These are phyloP conservation scores for Microbotryum silenes-acaulis DNA, from an alignment of 1,284 basidiomycete species.

Conservation along the genomic window DNA sequence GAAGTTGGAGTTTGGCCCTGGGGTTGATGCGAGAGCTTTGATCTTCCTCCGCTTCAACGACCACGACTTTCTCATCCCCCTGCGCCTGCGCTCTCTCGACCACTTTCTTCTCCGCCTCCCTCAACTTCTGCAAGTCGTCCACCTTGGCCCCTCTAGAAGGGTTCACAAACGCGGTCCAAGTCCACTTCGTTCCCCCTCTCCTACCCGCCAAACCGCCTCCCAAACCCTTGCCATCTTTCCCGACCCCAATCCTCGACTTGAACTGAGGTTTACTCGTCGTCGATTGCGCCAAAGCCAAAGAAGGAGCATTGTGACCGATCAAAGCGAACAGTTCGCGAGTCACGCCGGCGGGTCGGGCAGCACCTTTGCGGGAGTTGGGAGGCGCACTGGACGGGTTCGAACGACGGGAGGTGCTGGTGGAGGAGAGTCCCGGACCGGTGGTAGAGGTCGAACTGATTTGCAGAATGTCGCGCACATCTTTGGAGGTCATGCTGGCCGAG, in stretches of 20 bases:
- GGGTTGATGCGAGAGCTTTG: no score
- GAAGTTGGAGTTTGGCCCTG: constrained; percentile 19
- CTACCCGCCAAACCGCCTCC: neutral
- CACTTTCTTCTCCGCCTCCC: no score
- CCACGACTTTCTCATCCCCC: constrained; percentile 35
- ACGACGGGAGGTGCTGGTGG: constrained; percentile 2
- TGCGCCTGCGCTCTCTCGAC: constrained; percentile 46
- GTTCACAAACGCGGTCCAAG: constrained; percentile 21
- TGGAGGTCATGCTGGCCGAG: constrained; percentile 3
- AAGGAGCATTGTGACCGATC: constrained; percentile 66
- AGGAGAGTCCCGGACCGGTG: neutral
- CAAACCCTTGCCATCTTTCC: no score
- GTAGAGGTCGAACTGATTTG: constrained; percentile 15
- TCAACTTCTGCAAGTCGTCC: no score
- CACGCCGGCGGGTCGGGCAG: constrained; percentile 65
- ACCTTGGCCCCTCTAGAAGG: constrained; percentile 40
- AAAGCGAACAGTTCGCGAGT: constrained; percentile 86
- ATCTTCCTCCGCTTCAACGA: constrained; percentile 3
- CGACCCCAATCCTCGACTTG: constrained; percentile 61
- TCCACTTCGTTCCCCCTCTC: constrained; percentile 15
- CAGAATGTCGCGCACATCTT: constrained; percentile 34
- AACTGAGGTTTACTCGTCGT: constrained; percentile 62
- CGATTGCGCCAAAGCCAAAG: constrained; percentile 43
- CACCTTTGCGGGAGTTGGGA: constrained; percentile 6
- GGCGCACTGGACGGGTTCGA: constrained; percentile 14